These are phyloP conservation scores for Ascochyta rabiei DNA, from an alignment of 2,329 filamentous ascomycete genomes.

Conservation along the genomic window DNA sequence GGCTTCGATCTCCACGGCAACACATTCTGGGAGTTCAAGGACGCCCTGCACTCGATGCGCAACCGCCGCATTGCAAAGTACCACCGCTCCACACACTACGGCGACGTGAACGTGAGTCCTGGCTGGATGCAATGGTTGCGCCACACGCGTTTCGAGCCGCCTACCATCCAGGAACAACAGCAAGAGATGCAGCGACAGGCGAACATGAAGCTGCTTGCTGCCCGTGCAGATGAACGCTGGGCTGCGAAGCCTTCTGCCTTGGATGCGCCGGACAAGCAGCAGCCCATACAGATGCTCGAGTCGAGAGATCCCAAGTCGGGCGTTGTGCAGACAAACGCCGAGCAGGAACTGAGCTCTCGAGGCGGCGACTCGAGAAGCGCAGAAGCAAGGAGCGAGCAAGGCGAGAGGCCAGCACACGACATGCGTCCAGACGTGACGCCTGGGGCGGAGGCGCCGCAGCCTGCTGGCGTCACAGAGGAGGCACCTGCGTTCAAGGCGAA, in stretches of 20 bases:
- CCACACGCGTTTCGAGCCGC: slow-evolving; percentile 62
- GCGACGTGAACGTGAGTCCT: slow-evolving; percentile 66
- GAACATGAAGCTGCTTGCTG: slow-evolving; percentile 65
- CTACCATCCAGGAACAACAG: slow-evolving; percentile 64
- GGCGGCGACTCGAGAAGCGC: slow-evolving; percentile 16
- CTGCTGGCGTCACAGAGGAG: slow-evolving; percentile 13
- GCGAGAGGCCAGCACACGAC: slow-evolving; percentile 6
- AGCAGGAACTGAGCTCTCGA: slow-evolving; percentile 30
- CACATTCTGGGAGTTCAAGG: slow-evolving; percentile 71
- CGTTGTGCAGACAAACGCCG: slow-evolving; percentile 40
- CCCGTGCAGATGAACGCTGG: slow-evolving; percentile 66
- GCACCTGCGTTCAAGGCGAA: slow-evolving; percentile 14
- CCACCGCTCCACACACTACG: slow-evolving; percentile 58
- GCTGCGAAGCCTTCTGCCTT: slow-evolving; percentile 64
- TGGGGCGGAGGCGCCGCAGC: slow-evolving; percentile 26
- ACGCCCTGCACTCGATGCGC: slow-evolving; percentile 59
- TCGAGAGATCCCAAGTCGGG: slow-evolving; percentile 52
- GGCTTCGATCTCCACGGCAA: slow-evolving; percentile 68
- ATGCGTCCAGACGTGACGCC: slow-evolving; percentile 6
- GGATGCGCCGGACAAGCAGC: slow-evolving; percentile 60
- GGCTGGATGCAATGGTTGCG: slow-evolving; percentile 74
- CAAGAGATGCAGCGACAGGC: slow-evolving; percentile 62
- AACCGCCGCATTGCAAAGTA: slow-evolving; percentile 65
- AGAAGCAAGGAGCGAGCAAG: slow-evolving; percentile 18
- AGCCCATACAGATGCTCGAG: slow-evolving; percentile 54